Conservation (phyloP, 768 basidiomycete species). For the Leccinum subgranulosum region DNA sequence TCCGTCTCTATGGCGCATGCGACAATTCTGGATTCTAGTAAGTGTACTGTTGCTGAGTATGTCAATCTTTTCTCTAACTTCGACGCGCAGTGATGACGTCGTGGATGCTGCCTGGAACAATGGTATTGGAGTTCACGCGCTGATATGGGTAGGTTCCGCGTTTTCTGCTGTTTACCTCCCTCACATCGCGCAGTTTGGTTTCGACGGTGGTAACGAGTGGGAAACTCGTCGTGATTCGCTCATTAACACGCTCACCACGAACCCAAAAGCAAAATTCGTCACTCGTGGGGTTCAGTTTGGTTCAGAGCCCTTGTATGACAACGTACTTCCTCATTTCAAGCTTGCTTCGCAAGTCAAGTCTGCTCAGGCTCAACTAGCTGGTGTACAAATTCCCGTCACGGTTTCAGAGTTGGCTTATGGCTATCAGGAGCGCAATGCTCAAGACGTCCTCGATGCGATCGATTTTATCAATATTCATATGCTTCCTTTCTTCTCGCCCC, state of each 20-base stretch:
- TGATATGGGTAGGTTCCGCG: conserved; percentile 59
- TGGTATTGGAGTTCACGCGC: conserved; percentile 67
- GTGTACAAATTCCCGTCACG: conserved; percentile 62
- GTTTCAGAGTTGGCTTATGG: conserved; percentile 65
- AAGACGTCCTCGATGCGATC: conserved; percentile 53
- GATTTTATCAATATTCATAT: conserved; percentile 69
- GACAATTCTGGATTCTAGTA: conserved; percentile 41
- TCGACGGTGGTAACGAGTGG: conserved; percentile 45
- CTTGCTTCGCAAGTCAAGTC: conserved; percentile 50
- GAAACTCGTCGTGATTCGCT: conserved; percentile 50
- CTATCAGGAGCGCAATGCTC: conserved; percentile 49
- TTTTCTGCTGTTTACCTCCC: not conserved
- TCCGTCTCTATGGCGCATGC: conserved; percentile 47
- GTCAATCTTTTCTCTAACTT: conserved; percentile 16
- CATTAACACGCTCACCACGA: conserved; percentile 50
- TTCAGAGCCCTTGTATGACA: conserved; percentile 65
- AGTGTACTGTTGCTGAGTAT: not conserved
- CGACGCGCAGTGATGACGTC: conserved; percentile 45
- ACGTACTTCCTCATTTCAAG: conserved; percentile 44
- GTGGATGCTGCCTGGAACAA: conserved; percentile 68
- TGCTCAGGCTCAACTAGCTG: conserved; percentile 48
- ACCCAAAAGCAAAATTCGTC: conserved; percentile 61
- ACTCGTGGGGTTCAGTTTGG: conserved; percentile 69
- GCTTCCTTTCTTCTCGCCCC: conserved; percentile 58
- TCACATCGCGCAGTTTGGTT: conserved; percentile 33